phyloP scores from a whole-genome alignment of 2,329 filamentous ascomycete genomes.

The Microcyclospora tardicrescens region DNA sequence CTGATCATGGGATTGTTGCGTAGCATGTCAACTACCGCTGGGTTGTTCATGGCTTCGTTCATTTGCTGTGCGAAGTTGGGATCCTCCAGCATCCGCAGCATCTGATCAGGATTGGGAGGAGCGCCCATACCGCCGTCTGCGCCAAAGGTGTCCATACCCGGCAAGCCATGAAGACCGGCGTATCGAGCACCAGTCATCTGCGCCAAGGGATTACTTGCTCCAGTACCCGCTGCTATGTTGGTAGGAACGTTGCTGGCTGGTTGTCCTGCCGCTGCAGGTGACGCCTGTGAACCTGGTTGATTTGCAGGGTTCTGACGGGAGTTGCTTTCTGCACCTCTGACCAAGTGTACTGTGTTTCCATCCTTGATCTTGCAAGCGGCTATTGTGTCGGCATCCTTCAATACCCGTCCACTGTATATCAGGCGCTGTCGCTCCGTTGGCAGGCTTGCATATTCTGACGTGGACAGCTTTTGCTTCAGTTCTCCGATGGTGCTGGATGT shows the following conservation, averaged over 20 bases:
- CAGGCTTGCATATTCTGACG: constrained; percentile 71
- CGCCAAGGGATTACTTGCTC: constrained; percentile 75
- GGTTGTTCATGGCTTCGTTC: constrained; percentile 92
- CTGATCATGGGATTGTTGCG: constrained; percentile 56
- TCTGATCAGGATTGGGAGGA: constrained; percentile 64
- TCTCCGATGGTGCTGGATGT: constrained; percentile 66
- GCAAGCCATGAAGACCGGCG: constrained; percentile 80
- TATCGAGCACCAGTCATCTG: constrained; percentile 86
- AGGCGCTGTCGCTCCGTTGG: constrained; percentile 80
- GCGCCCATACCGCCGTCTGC: constrained; percentile 93
- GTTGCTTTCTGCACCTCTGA: constrained; percentile 92
- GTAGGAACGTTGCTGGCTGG: constrained; percentile 51
- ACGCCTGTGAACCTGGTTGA: constrained; percentile 29
- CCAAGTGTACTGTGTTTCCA: constrained; percentile 89
- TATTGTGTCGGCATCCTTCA: constrained; percentile 86
- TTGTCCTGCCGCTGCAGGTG: constrained; percentile 28
- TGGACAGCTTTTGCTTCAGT: constrained; percentile 78
- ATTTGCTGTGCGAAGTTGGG: constrained; percentile 76
- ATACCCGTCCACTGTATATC: constrained; percentile 92
- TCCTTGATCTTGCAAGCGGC: constrained; percentile 87
- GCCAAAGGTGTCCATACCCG: constrained; percentile 78
- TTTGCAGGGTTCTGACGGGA: constrained; percentile 44
- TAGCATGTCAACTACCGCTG: constrained; percentile 80
- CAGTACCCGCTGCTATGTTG: constrained; percentile 68
- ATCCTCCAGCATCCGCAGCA: constrained; percentile 76